Conservation (phyloP, 2,329 filamentous ascomycete genomes). For the Dichotomopilus funicola region DNA sequence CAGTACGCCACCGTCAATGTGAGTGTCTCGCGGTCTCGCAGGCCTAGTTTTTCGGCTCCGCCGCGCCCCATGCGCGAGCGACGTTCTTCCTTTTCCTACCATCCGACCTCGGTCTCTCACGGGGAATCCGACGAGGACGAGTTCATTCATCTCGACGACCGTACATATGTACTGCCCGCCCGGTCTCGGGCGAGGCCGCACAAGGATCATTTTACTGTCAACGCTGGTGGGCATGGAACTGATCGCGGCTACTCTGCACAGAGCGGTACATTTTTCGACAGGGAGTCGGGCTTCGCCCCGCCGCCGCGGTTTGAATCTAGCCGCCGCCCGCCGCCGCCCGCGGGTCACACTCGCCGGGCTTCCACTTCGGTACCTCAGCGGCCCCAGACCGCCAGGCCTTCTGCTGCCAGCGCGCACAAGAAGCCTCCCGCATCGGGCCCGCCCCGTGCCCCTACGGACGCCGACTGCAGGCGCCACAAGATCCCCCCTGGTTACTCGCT, state of each 20-base stretch:
- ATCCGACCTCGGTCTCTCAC: conserved; percentile 51
- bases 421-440: conserved; percentile 31
- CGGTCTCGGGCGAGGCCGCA: conserved; percentile 42
- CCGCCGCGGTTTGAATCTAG: conserved; percentile 38
- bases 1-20: conserved; percentile 61
- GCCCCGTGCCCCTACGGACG: conserved; percentile 48
- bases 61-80: conserved; percentile 45
- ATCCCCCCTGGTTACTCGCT: conserved; percentile 88
- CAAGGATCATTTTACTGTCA: conserved; percentile 35
- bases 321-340: conserved; percentile 31
- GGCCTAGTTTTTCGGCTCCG: conserved; percentile 43
- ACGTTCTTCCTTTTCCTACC: conserved; percentile 51
- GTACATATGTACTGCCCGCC: conserved; percentile 48
- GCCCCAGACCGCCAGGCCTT: conserved; percentile 46
- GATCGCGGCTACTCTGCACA: conserved; percentile 52
- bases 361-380: conserved; percentile 47
- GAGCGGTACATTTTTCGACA: conserved; percentile 37
- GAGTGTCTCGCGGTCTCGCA: conserved; percentile 48
- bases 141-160: conserved; percentile 47
- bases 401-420: conserved; percentile 29
- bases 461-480: conserved; percentile 56
- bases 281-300: conserved; percentile 34
- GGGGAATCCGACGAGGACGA: conserved; percentile 62
- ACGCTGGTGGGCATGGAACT: conserved; percentile 51
- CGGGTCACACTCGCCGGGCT: conserved; percentile 38